Conservation (phyloP, 2,329 filamentous ascomycete genomes). For the Aureobasidium uvarum region DNA sequence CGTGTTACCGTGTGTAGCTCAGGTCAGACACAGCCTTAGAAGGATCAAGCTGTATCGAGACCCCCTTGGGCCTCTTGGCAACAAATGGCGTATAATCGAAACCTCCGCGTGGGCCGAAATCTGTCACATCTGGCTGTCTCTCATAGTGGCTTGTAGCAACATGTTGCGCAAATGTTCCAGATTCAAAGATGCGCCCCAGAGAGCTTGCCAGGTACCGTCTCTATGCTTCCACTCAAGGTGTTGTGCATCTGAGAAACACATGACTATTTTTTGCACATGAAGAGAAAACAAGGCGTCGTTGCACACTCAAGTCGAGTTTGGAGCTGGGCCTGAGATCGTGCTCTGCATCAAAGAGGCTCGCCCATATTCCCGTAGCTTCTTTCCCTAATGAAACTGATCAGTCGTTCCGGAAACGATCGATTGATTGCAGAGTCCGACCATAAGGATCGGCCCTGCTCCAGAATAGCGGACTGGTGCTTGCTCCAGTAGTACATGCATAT, state of each 20-base stretch:
- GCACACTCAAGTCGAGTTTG: too few species aligned
- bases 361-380: neutral
- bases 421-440: neutral
- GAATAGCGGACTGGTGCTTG: constrained; percentile 1
- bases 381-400: neutral
- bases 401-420: neutral
- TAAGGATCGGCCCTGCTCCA: neutral
- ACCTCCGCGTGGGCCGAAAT: neutral
- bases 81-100: neutral
- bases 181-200: neutral
- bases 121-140: neutral
- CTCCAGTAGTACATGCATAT: constrained; percentile 22
- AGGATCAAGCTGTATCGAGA: neutral
- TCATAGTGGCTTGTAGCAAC: neutral
- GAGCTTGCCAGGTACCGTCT: neutral
- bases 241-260: neutral
- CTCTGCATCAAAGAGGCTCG: neutral
- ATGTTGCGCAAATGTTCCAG: neutral
- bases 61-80: too few species aligned
- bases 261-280: neutral
- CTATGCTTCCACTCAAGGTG: neutral
- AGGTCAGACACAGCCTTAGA: neutral
- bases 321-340: neutral
- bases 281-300: neutral
- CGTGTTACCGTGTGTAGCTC: neutral